Percentiles rank a stretch among this genome's conserved stretches.
Evolutionary conservation across 768 basidiomycete species (phyloP).

Genomic region (Phylloporus sp.): DNA sequence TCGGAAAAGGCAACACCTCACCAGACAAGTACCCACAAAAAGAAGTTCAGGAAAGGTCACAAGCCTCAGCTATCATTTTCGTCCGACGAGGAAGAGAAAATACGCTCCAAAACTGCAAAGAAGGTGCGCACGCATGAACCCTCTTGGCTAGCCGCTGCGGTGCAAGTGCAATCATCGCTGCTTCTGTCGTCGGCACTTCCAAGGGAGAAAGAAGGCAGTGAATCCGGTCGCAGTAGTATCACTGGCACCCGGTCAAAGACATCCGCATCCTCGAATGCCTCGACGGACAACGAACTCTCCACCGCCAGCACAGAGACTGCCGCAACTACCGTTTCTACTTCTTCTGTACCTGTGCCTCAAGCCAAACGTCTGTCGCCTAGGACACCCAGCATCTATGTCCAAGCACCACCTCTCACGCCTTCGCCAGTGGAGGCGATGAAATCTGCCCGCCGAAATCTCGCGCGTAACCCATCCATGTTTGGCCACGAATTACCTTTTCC

Average conservation of each 20-base stretch:
- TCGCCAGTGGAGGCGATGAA: slow-evolving; percentile 26
- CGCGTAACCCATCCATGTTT: slow-evolving; percentile 63
- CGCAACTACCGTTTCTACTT: slow-evolving; percentile 24
- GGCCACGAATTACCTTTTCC: slow-evolving; percentile 59
- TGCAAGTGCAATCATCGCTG: slow-evolving; percentile 17
- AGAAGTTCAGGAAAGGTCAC: slow-evolving; percentile 33
- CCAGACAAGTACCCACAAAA: slow-evolving; percentile 8
- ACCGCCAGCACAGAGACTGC: slow-evolving; percentile 31
- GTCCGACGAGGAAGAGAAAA: slow-evolving; percentile 75
- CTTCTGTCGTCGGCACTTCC: slow-evolving; percentile 21
- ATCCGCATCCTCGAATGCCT: slow-evolving; percentile 27
- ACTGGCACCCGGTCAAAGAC: slow-evolving; percentile 20
- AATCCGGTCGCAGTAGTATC: slow-evolving; percentile 18
- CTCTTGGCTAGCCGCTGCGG: slow-evolving; percentile 27
- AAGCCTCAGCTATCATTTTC: slow-evolving; percentile 48
- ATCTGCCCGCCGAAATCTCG: slow-evolving; percentile 39
- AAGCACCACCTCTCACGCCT: slow-evolving; percentile 19
- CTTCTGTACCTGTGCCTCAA: slow-evolving; percentile 16
- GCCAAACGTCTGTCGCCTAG: slow-evolving; percentile 22
- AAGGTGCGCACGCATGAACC: slow-evolving; percentile 45
- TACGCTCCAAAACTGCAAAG: slow-evolving; percentile 57
- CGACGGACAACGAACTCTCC: slow-evolving; percentile 33
- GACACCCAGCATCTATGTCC: slow-evolving; percentile 10
- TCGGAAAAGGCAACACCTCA: slow-evolving; percentile 20
- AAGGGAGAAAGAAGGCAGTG: slow-evolving; percentile 7